Base-by-base conservation (phyloP, 2,329 filamentous ascomycete genomes). In the Ilyonectria destructans region DNA sequence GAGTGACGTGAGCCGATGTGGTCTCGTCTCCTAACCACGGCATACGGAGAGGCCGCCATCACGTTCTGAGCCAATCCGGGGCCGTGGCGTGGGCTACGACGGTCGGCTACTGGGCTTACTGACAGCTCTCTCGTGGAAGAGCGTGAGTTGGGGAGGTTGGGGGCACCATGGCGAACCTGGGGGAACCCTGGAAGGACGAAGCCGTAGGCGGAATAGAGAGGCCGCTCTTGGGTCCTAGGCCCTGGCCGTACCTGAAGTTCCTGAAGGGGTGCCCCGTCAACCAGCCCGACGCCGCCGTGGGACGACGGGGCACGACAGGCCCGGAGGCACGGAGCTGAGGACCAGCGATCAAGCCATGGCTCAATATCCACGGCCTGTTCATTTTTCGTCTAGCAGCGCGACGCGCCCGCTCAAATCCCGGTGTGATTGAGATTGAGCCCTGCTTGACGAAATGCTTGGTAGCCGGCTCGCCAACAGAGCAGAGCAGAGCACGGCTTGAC, bases 381-480 rank as follows among this genome's bases (percentile, higher is more conserved):
- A 5, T 26, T 49, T 26, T 26, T 49, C 46, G 46, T 49, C 46
- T 29, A 49, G 46, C 40, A 43, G 40, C 15, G 40, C 40, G n/a
- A 43, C 40, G 40, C 40, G 40, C 40, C 48, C 48, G 13, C 23
- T 51, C 12, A 13, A 31, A 19, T 43, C 37, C 55, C 6, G 43
- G 29, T 37, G 45, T 58, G 54, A 57, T 59, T 19, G 59, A 55
- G 37, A 62, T 46, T 37, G 51, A 31, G 23, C 26, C 37, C 45
- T 29, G 58, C 45, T 40, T 10, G n/a, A 58, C 19, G 57, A n/a
- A 54, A 52, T 43, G 46, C 49, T 66, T 62, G 63, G 63, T 40
- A 58, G 15, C 26, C n/a, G 58, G 46, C 13, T 33, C 52, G 58
- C 64, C 64, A 67, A 37, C 64, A 54, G 64, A 67, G 64, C 64